Base-by-base conservation (phyloP, 2,329 filamentous ascomycete species). In the Thelonectria discophora region DNA sequence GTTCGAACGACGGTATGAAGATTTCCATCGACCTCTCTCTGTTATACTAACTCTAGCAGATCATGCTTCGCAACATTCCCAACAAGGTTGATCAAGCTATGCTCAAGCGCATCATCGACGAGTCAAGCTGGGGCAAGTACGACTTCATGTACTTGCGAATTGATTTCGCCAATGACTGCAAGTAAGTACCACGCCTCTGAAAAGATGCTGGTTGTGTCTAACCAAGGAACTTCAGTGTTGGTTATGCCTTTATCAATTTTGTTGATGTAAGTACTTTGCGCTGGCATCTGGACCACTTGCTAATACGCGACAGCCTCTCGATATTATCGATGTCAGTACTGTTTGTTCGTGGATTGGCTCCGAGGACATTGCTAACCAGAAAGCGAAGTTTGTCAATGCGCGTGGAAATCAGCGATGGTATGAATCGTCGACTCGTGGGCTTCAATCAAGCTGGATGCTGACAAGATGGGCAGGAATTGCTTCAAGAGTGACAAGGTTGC, bases 211-310 rank as follows among this genome's bases (percentile, higher is more conserved):
- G 13, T 15, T 24, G 17, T 32, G 56, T 30, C 65, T 82, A 76
- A 67, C 15, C 7, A 9, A 39, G 39, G 24, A 9, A 3, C 45
- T 73, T 65, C 64, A 97, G 93, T 74, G 94, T 98, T 60, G 95
- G 95, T 47, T 98, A 98, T 77, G 94, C 93, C 0, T 99, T 98
- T 78, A 93, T 99, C 79, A 97, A 99, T 77, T 97, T 98, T 70
- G 86, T 89, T 45, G 88, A 93, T 75, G 89, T 91, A 77, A 85
- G 89, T 34, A 30, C 10, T 55, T 15, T 30, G 43, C 13, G 11
- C 32, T 27, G 20, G 6, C 43, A 24, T 55, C 20, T 21, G 40
- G 27, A 20, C 52, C 24, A 3, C 24, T 47, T 64, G 50, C 79
- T 86, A 72, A 87, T 73, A 15, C 13, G 50, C 50, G 32, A 11